Percentiles rank a stretch among this genome's conserved stretches.
Conservation (phyloP, 148 eudicot genomes). For the Rhododendron henanense region DNA sequence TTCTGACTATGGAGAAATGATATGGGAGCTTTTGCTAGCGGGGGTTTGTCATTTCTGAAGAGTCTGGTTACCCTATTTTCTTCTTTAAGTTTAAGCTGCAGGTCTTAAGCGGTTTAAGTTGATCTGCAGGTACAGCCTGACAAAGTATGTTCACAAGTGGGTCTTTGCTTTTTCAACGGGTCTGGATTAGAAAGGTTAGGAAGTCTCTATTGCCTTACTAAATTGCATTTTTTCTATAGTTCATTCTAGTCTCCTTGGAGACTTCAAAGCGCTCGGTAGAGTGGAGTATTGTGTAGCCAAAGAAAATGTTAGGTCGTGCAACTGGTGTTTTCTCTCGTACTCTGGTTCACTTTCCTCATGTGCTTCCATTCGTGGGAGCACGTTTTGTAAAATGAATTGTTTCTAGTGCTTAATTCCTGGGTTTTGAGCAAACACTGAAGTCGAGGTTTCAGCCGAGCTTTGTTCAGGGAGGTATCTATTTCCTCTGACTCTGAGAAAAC, state of each 20-base stretch:
- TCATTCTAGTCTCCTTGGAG: neutral
- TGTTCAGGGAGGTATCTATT: neutral
- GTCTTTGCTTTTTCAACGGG: constrained; percentile 43
- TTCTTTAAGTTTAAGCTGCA: neutral
- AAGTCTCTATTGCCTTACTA: neutral
- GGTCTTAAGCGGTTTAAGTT: neutral
- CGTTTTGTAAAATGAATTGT: neutral
- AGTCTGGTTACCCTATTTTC: neutral
- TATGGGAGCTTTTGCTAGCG: constrained; percentile 68
- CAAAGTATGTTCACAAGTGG: constrained; percentile 55
- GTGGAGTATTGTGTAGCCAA: neutral
- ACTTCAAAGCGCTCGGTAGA: neutral
- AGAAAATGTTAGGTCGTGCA: neutral
- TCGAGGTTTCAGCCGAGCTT: neutral
- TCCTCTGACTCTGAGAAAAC: neutral
- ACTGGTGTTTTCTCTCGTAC: neutral
- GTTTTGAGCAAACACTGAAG: neutral
- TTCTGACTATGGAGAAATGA: constrained; percentile 66
- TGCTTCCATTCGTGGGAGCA: constrained; percentile 7
- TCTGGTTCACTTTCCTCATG: neutral
- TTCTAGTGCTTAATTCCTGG: neutral
- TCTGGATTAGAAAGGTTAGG: constrained; percentile 43
- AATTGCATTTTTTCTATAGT: neutral
- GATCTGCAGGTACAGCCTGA: constrained; percentile 56
- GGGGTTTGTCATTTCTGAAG: constrained; percentile 48